Conservation (phyloP, 2,329 filamentous ascomycete genomes). For the Talaromyces sp. region DNA sequence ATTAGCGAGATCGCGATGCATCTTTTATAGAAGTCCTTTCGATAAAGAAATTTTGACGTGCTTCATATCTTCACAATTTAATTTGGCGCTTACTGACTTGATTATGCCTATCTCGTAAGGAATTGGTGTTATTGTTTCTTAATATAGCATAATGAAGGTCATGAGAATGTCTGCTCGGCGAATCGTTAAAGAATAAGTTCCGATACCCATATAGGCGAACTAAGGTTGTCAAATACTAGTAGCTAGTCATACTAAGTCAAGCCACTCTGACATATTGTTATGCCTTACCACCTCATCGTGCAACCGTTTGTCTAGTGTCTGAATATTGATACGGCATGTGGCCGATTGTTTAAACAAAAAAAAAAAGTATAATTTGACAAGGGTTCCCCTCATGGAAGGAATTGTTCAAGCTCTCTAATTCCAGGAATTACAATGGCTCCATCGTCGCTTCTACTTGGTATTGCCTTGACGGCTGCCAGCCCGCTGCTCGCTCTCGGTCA, state of each 20-base stretch:
- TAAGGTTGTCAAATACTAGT: background rate
- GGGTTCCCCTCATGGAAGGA: background rate
- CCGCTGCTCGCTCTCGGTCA: slow-evolving; percentile 1
- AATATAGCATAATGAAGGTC: background rate
- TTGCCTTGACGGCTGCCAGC: background rate
- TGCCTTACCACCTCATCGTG: background rate
- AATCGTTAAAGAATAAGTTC: background rate
- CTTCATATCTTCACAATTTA: background rate
- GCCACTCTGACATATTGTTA: background rate
- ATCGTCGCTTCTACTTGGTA: background rate
- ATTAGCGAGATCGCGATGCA: background rate
- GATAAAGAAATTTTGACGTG: background rate
- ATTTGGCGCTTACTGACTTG: background rate
- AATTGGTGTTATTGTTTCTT: background rate
- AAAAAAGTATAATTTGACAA: background rate
- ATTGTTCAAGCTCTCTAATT: background rate
- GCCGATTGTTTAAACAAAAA: background rate
- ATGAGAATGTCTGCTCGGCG: background rate
- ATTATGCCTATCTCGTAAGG: background rate
- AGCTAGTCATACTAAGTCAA: background rate
- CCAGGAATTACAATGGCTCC: background rate
- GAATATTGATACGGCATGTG: background rate
- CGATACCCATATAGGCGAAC: background rate
- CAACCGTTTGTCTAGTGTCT: background rate
- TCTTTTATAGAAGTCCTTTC: background rate